phyloP scores from a whole-genome alignment of 306 rosid genomes.

The Styphnolobium japonicum region DNA sequence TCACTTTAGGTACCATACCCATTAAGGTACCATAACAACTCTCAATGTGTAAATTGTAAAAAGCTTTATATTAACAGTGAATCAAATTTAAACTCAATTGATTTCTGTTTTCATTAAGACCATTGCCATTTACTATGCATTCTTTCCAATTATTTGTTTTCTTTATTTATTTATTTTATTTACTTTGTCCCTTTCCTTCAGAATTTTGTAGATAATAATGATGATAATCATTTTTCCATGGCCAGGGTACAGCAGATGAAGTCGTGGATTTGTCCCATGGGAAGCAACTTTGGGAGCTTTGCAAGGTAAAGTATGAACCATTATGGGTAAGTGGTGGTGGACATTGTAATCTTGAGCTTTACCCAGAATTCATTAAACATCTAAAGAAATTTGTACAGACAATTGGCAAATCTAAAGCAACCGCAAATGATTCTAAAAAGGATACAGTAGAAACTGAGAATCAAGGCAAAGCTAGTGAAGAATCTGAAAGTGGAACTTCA shows the following conservation, averaged over 20 bases:
- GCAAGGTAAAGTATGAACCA: conserved; percentile 84
- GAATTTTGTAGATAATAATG: not conserved
- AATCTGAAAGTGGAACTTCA: conserved; percentile 58
- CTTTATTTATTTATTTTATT: not conserved
- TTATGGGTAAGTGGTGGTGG: conserved; percentile 96
- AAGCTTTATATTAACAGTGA: not conserved
- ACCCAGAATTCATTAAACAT: conserved; percentile 86
- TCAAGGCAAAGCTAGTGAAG: conserved; percentile 50
- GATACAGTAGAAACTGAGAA: conserved; percentile 44
- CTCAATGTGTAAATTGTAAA: too few species aligned
- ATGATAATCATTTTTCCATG: conserved; percentile 9
- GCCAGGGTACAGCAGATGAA: conserved; percentile 92
- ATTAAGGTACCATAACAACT: too few species aligned
- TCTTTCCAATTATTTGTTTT: not conserved
- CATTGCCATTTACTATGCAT: not conserved
- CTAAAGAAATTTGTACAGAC: conserved; percentile 94
- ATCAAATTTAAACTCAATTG: not conserved
- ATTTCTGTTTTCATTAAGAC: not conserved
- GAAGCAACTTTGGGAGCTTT: conserved; percentile 87
- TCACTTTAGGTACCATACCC: too few species aligned
- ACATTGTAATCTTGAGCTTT: conserved; percentile 89
- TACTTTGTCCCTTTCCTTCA: not conserved
- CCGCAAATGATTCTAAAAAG: conserved; percentile 51
- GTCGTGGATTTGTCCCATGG: conserved; percentile 93
- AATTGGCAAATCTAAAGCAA: conserved; percentile 69